These are phyloP conservation scores for Aspergillus tanneri DNA, from an alignment of 2,329 filamentous ascomycete species.

Conservation along the genomic window DNA sequence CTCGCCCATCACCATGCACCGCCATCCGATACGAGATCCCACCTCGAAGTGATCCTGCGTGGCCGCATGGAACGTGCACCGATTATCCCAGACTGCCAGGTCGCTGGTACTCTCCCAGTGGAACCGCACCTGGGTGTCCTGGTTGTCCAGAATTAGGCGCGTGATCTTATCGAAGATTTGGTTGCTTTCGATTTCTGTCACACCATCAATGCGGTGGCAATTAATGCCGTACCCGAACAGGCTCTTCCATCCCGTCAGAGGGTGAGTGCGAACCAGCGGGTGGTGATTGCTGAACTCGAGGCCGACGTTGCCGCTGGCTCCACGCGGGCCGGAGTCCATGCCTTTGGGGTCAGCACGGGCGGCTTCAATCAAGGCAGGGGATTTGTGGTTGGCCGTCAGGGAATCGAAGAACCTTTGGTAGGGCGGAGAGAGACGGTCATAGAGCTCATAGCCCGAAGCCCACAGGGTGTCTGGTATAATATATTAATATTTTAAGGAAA, in stretches of 20 bases:
- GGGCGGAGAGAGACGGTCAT: slow-evolving; percentile 60
- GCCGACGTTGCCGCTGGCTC: slow-evolving; percentile 57
- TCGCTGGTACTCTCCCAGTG: background rate
- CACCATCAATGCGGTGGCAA: slow-evolving; percentile 40
- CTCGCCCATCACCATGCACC: slow-evolving; percentile 98
- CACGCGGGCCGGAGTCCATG: slow-evolving; percentile 49
- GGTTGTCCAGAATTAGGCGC: slow-evolving; percentile 47
- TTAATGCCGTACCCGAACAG: slow-evolving; percentile 39
- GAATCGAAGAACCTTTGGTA: slow-evolving; percentile 60
- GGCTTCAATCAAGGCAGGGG: slow-evolving; percentile 51
- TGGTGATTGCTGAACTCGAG: slow-evolving; percentile 52
- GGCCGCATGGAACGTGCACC: slow-evolving; percentile 35
- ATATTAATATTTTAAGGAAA: too few relatives aligned
- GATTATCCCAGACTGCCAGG: slow-evolving; percentile 20
- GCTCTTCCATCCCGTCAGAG: slow-evolving; percentile 64
- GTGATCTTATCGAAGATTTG: slow-evolving; percentile 47
- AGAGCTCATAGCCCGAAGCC: slow-evolving; percentile 66
- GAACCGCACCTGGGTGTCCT: slow-evolving; percentile 53
- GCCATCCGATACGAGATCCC: slow-evolving; percentile 78
- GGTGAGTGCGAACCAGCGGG: slow-evolving; percentile 61
- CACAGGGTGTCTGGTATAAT: slow-evolving; percentile 68
- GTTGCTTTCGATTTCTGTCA: slow-evolving; percentile 46
- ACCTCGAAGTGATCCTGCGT: slow-evolving; percentile 40
- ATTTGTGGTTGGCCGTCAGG: slow-evolving; percentile 57
- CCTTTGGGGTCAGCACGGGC: slow-evolving; percentile 34